Evolutionary conservation across 2,329 filamentous ascomycete genomes (phyloP).

Genomic region (Cryoendolithus antarcticus): DNA sequence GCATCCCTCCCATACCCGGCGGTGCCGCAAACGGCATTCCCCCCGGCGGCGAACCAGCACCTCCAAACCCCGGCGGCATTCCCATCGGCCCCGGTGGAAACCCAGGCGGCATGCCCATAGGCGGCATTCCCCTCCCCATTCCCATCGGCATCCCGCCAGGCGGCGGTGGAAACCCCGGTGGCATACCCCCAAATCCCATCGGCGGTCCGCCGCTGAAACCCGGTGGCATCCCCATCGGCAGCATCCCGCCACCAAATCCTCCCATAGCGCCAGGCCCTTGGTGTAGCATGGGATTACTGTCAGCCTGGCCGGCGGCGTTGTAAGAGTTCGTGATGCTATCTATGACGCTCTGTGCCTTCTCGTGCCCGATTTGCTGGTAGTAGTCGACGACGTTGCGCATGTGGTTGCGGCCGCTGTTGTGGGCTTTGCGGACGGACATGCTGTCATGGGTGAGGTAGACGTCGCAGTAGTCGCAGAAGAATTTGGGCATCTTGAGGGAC

Average conservation of each 20-base stretch:
- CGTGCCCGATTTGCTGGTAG: conserved; percentile 97
- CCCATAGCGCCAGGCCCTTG: conserved; percentile 6
- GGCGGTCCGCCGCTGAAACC: conserved; percentile 4
- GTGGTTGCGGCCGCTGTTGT: conserved; percentile 94
- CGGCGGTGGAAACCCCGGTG: conserved; percentile 4
- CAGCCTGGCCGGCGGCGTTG: conserved; percentile 80
- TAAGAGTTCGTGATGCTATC: conserved; percentile 96
- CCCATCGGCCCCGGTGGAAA: neutral
- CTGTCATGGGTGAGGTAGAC: conserved; percentile 99
- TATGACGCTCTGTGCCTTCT: conserved; percentile 96
- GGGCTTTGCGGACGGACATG: conserved; percentile 98
- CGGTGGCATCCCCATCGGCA: conserved; percentile 22
- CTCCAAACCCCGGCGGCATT: conserved; percentile 2
- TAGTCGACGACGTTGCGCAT: conserved; percentile 96
- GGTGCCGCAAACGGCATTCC: conserved; percentile 3
- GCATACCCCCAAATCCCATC: neutral
- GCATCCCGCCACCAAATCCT: conserved; percentile 33
- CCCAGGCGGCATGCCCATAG: conserved; percentile 30
- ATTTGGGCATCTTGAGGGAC: conserved; percentile 20
- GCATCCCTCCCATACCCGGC: conserved; percentile 1
- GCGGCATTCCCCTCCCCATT: neutral
- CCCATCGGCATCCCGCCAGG: neutral
- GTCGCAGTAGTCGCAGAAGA: conserved; percentile 85
- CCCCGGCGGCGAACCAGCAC: conserved; percentile 1
- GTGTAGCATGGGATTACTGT: conserved; percentile 68